Percentiles rank a stretch among this genome's conserved stretches.
Evolutionary conservation across 805 yeast species (phyloP).

Genomic region (Yamadazyma kitorensis): DNA sequence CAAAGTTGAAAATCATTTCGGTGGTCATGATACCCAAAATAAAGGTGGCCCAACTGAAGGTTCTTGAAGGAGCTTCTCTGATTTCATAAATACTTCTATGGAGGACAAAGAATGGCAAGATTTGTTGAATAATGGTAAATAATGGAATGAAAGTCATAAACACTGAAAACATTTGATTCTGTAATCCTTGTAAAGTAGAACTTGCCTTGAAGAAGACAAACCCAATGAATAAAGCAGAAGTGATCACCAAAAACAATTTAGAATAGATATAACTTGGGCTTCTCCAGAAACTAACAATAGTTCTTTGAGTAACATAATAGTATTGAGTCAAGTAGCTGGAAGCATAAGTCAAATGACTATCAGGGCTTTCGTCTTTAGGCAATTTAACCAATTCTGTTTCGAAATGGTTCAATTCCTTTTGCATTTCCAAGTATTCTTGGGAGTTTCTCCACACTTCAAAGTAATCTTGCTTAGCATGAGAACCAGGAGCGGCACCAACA

Average conservation of each 20-base stretch:
- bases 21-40: conserved; percentile 38
- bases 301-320: conserved; percentile 29
- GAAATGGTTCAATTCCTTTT: conserved; percentile 61
- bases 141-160: conserved; percentile 44
- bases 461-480: conserved; percentile 69
- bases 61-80: conserved; percentile 44
- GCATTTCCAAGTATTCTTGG: conserved; percentile 54
- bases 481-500: conserved; percentile 81
- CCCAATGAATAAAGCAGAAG: conserved; percentile 65
- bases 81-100: conserved; percentile 47
- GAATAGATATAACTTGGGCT: conserved; percentile 61
- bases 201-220: conserved; percentile 66
- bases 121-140: conserved; percentile 39
- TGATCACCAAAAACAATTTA: conserved; percentile 52
- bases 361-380: conserved; percentile 24
- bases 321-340: conserved; percentile 26
- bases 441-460: conserved; percentile 77
- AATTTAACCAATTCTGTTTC: conserved; percentile 44
- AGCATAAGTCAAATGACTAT: conserved; percentile 30
- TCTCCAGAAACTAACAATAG: conserved; percentile 44
- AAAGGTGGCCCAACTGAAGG: conserved; percentile 43
- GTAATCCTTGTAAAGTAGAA: conserved; percentile 55
- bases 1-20: conserved; percentile 47
- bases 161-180: conserved; percentile 60
- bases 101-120: conserved; percentile 41